phyloP scores from a whole-genome alignment of 345 rosid genomes.

The Pistacia atlantica region DNA sequence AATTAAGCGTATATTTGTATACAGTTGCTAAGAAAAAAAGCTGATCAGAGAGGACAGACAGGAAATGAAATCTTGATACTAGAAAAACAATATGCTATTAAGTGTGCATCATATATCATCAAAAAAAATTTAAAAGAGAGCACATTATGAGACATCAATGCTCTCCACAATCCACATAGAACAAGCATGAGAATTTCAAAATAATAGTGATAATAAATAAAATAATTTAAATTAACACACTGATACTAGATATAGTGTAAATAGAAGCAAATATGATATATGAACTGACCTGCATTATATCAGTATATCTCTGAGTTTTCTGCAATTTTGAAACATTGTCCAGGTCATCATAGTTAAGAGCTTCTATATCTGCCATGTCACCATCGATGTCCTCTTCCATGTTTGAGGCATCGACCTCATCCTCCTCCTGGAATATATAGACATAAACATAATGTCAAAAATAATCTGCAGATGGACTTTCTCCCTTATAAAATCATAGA shows the following conservation, averaged over 20 bases:
- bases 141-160: conserved; percentile 1
- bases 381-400: conserved; percentile 85
- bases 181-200: neutral
- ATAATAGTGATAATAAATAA: too few species aligned
- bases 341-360: conserved; percentile 82
- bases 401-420: conserved; percentile 54
- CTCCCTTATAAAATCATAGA: too few species aligned
- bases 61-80: neutral
- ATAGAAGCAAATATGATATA: neutral
- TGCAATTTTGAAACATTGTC: conserved; percentile 83
- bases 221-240: neutral
- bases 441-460: neutral
- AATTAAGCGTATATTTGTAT: neutral
- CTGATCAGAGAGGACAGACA: neutral
- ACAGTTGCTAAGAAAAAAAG: neutral
- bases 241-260: neutral
- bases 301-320: conserved; percentile 75
- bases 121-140: too few species aligned
- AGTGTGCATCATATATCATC: too few species aligned
- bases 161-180: neutral
- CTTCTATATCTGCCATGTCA: conserved; percentile 75
- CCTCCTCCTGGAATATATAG: conserved; percentile 56
- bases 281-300: conserved; percentile 72
- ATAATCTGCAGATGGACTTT: too few species aligned
- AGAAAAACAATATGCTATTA: too few species aligned